phyloP scores from a whole-genome alignment of 2,329 filamentous ascomycete species.

The Lanzia echinophila region DNA sequence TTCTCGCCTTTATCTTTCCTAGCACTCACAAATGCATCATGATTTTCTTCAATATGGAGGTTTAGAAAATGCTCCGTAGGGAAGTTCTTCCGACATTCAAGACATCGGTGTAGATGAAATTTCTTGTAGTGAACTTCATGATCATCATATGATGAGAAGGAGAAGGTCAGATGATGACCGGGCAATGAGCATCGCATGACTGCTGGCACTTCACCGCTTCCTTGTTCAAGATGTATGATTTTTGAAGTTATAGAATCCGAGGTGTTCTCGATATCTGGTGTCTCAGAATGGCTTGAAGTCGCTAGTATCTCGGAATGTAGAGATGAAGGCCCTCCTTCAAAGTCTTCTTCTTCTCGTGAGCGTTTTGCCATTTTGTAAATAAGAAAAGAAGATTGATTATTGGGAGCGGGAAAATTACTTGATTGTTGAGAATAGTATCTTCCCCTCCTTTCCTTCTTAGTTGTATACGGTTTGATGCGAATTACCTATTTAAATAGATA shows the following conservation, averaged over 20 bases:
- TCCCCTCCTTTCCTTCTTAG: neutral
- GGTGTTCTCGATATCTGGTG: constrained; percentile 21
- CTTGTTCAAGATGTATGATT: constrained; percentile 57
- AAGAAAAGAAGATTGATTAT: neutral
- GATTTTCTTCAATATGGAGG: constrained; percentile 85
- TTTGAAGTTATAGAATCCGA: constrained; percentile 39
- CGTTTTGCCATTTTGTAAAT: constrained; percentile 51
- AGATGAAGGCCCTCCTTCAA: constrained; percentile 37
- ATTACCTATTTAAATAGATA: no score
- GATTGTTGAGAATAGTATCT: constrained; percentile 10
- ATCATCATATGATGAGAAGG: constrained; percentile 68
- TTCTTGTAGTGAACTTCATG: constrained; percentile 85
- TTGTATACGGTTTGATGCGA: no score
- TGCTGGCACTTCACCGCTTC: constrained; percentile 33
- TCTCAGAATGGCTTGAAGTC: constrained; percentile 7
- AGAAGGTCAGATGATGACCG: constrained; percentile 63
- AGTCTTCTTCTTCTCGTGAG: constrained; percentile 44
- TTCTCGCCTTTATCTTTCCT: constrained; percentile 76
- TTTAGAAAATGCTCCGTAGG: constrained; percentile 74
- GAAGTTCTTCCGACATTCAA: constrained; percentile 80
- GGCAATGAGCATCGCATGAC: constrained; percentile 76
- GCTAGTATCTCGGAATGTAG: constrained; percentile 28
- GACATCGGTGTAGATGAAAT: constrained; percentile 75
- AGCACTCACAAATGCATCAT: constrained; percentile 72
- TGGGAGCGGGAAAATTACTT: constrained; percentile 33